Conservation (phyloP, 805 yeast genomes). For the Spencermartinsiella europaea region DNA sequence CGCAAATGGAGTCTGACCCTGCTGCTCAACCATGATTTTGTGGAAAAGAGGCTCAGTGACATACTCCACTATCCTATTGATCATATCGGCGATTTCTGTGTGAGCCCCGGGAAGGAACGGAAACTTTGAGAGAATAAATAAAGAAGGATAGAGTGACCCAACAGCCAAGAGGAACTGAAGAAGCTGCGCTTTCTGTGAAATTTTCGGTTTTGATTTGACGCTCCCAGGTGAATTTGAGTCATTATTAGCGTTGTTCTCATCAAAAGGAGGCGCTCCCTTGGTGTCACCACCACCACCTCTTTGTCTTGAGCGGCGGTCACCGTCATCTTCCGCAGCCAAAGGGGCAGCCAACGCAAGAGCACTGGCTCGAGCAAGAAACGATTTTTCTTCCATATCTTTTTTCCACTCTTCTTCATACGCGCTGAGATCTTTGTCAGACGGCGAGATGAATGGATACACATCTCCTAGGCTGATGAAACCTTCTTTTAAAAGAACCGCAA, state of each 20-base stretch:
- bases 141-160: conserved; percentile 59
- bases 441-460: conserved; percentile 52
- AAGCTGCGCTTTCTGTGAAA: conserved; percentile 40
- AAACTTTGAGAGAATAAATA: conserved; percentile 52
- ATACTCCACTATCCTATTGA: conserved; percentile 38
- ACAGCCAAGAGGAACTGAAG: conserved; percentile 49
- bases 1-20: not conserved
- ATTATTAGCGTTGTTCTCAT: not conserved
- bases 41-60: not conserved
- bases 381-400: conserved; percentile 47
- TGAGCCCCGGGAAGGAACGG: conserved; percentile 58
- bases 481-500: conserved; percentile 56
- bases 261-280: not conserved
- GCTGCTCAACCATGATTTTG: conserved; percentile 5
- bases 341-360: conserved; percentile 90
- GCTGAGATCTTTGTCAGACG: conserved; percentile 45
- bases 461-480: conserved; percentile 62
- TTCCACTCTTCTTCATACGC: conserved; percentile 42
- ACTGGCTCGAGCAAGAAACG: conserved; percentile 59
- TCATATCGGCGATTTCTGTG: conserved; percentile 41
- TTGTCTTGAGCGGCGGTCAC: conserved; percentile 38
- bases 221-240: not conserved
- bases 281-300: not conserved
- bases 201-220: not conserved
- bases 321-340: conserved; percentile 60